Conservation (phyloP, 2,329 filamentous ascomycete genomes). For the Aureobasidium sp. region DNA sequence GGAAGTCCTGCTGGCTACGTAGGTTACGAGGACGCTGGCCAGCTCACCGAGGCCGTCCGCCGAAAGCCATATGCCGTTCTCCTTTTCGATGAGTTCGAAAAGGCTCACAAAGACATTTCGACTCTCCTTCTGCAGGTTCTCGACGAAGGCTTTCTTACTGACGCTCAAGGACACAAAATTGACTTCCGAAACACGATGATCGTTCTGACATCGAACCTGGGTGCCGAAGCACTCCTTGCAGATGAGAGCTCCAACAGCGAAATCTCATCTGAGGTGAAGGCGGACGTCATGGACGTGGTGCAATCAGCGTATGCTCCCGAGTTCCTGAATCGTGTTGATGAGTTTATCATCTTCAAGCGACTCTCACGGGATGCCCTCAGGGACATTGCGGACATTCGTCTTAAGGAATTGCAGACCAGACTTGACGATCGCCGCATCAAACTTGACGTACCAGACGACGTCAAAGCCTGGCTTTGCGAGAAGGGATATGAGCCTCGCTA, state of each 20-base stretch:
- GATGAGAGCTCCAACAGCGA: conserved; percentile 26
- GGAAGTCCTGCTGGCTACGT: conserved; percentile 92
- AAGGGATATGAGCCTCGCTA: conserved; percentile 87
- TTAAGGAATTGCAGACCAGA: conserved; percentile 74
- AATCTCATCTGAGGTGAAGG: conserved; percentile 65
- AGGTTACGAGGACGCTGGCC: conserved; percentile 92
- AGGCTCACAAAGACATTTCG: conserved; percentile 92
- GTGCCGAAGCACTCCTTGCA: conserved; percentile 78
- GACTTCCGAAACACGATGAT: conserved; percentile 97
- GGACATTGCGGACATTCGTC: conserved; percentile 88
- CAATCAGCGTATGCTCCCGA: conserved; percentile 71
- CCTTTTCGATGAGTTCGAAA: conserved; percentile 95
- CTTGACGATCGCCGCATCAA: conserved; percentile 80
- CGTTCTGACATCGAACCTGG: conserved; percentile 90
- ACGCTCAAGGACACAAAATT: conserved; percentile 91
- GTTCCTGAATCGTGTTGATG: conserved; percentile 93
- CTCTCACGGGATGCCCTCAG: conserved; percentile 70
- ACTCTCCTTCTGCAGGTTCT: conserved; percentile 87
- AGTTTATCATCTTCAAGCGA: conserved; percentile 93
- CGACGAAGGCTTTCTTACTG: conserved; percentile 92
- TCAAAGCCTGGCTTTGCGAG: conserved; percentile 81
- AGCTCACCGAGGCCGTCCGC: conserved; percentile 89
- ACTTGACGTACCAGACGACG: conserved; percentile 62
- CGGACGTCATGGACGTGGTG: conserved; percentile 84
- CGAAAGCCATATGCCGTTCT: conserved; percentile 93